A percentile compares a stretch with the other conserved stretches of the same genome.
phyloP scores from a whole-genome alignment of 2,329 filamentous ascomycete genomes.

The Paecilomyces dactylethromorphus region DNA sequence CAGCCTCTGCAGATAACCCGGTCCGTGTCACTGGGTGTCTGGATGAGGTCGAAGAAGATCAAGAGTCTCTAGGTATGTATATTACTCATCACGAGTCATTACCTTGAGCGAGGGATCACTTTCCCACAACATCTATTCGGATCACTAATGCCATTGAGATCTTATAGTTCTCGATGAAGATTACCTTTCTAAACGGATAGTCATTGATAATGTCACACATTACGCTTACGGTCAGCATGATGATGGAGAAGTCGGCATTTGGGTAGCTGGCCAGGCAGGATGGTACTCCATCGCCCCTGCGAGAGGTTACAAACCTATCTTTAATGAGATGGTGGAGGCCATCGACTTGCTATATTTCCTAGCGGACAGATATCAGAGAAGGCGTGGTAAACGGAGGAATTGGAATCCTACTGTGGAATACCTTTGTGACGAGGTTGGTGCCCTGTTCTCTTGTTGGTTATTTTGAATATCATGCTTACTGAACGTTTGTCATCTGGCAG shows the following conservation, averaged over 20 bases:
- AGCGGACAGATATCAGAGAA: conserved; percentile 49
- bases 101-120: not conserved
- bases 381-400: conserved; percentile 24
- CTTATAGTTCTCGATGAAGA: conserved; percentile 30
- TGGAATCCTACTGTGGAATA: conserved; percentile 31
- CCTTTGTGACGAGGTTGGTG: conserved; percentile 34
- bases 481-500: conserved; percentile 14
- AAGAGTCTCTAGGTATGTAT: conserved; percentile 35
- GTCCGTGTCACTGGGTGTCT: conserved; percentile 50
- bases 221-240: conserved; percentile 47
- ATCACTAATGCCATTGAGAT: conserved; percentile 1
- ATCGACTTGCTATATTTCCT: conserved; percentile 56
- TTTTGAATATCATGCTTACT: conserved; percentile 1
- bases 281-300: conserved; percentile 56
- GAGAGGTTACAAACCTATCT: conserved; percentile 46
- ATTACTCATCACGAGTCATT: not conserved
- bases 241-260: conserved; percentile 51
- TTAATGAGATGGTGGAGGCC: conserved; percentile 52
- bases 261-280: conserved; percentile 56
- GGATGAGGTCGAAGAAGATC: conserved; percentile 38
- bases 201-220: conserved; percentile 43
- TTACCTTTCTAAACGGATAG: conserved; percentile 36
- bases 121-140: not conserved
- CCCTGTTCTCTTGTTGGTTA: conserved; percentile 2
- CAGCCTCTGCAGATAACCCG: conserved; percentile 48